phyloP scores from a whole-genome alignment of 495 filamentous ascomycete genomes.

The Pyronema domesticum region DNA sequence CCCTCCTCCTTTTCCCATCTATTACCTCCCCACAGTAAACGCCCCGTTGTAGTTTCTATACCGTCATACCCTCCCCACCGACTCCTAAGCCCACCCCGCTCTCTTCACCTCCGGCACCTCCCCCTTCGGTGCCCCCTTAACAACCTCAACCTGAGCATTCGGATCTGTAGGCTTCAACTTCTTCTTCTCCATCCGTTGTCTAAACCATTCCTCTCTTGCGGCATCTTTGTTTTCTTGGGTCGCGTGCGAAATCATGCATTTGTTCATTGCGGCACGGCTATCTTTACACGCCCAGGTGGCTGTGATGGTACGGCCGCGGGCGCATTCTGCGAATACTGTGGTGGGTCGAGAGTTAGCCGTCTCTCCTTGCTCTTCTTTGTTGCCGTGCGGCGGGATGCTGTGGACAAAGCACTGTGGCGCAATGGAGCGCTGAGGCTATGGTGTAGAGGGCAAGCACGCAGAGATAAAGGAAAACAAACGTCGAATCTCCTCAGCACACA shows the following conservation, averaged over 20 bases:
- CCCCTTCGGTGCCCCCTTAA: constrained; percentile 25
- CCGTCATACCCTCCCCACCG: no score
- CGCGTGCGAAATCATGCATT: constrained; percentile 73
- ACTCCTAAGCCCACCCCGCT: no score
- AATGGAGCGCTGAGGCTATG: no score
- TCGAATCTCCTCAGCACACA: constrained; percentile 74
- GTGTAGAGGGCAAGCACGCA: not conserved
- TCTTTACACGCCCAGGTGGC: constrained; percentile 68
- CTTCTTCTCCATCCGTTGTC: constrained; percentile 45
- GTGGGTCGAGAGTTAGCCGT: no score
- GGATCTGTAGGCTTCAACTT: constrained; percentile 42
- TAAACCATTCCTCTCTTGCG: constrained; percentile 89
- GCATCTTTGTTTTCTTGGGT: constrained; percentile 70
- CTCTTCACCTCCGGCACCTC: constrained; percentile 1
- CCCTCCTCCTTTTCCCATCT: no score
- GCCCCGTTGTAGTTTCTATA: no score
- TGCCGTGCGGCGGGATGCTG: not conserved
- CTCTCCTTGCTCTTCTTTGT: not conserved
- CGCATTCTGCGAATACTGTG: constrained; percentile 81
- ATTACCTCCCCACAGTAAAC: no score
- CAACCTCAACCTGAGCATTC: constrained; percentile 23
- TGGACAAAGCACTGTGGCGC: not conserved
- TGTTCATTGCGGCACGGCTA: constrained; percentile 72
- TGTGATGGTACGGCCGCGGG: constrained; percentile 62
- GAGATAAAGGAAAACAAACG: constrained; percentile 32